phyloP scores from a whole-genome alignment of 2,329 filamentous ascomycete genomes.

The Sporothrix schenckii region DNA sequence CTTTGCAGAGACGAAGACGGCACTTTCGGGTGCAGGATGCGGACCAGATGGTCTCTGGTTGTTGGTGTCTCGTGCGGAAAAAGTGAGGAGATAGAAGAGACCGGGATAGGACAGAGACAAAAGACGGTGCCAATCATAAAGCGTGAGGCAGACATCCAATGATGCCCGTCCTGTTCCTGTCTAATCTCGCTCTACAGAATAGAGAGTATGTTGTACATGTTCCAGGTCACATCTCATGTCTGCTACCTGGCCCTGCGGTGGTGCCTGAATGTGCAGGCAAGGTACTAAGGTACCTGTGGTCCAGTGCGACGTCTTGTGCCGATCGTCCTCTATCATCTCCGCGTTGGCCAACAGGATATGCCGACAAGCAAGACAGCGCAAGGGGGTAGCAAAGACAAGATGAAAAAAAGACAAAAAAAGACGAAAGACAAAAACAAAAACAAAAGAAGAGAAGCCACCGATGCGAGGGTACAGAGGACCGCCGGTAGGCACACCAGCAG shows the following conservation, averaged over 20 bases:
- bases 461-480: no score
- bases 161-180: neutral
- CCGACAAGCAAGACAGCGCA: neutral
- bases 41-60: neutral
- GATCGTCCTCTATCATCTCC: neutral
- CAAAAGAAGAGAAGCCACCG: neutral
- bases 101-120: neutral
- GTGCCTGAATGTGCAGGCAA: constrained; percentile 3
- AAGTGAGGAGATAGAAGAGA: neutral
- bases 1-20: no score
- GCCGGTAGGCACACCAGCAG: neutral
- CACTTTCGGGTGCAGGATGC: no score
- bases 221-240: neutral
- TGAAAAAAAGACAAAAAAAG: neutral
- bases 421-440: neutral
- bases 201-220: no score
- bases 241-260: neutral
- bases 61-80: neutral
- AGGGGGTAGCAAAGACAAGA: neutral
- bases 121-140: neutral
- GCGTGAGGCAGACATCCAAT: neutral
- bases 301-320: neutral
- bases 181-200: neutral
- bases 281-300: neutral
- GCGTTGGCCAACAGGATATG: neutral